Conservation (phyloP, 208 protist species). For the Leptomonas seymouri region DNA sequence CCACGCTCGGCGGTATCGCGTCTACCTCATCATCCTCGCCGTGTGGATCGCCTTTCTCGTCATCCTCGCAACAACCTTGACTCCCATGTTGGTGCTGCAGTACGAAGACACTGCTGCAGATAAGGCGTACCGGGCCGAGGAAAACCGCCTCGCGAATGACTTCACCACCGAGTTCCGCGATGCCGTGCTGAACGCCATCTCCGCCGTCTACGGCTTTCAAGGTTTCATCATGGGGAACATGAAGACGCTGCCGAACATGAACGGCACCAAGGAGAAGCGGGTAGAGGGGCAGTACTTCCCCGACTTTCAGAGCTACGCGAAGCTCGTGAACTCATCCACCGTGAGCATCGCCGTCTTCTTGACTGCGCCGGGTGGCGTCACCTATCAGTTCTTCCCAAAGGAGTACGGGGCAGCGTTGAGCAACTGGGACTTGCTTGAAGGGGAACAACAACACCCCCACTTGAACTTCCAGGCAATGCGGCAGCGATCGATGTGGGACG, state of each 20-base stretch:
- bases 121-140: constrained; percentile 1
- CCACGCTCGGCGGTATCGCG: constrained; percentile 26
- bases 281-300: constrained; percentile 31
- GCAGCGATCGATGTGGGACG: constrained; percentile 10
- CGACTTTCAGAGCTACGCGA: constrained; percentile 24
- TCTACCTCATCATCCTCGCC: constrained; percentile 32
- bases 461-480: not conserved
- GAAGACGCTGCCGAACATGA: constrained; percentile 41
- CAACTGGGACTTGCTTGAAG: constrained; percentile 30
- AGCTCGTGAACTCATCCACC: constrained; percentile 21
- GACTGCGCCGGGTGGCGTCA: constrained; percentile 67
- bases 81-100: constrained; percentile 41
- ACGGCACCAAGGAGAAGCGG: constrained; percentile 25
- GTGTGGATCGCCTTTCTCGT: constrained; percentile 38
- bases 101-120: constrained; percentile 16
- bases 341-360: constrained; percentile 25
- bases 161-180: constrained; percentile 38
- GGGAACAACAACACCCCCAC: not conserved
- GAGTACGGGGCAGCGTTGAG: not conserved
- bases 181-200: constrained; percentile 48
- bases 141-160: constrained; percentile 20
- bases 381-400: constrained; percentile 27
- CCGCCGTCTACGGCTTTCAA: constrained; percentile 41
- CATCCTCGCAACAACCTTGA: constrained; percentile 36
- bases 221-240: constrained; percentile 58